Evolutionary conservation across 345 rosid genomes (phyloP), one percentile per base, ranked within the genome.

Genomic region (Brassica cretica): DNA sequence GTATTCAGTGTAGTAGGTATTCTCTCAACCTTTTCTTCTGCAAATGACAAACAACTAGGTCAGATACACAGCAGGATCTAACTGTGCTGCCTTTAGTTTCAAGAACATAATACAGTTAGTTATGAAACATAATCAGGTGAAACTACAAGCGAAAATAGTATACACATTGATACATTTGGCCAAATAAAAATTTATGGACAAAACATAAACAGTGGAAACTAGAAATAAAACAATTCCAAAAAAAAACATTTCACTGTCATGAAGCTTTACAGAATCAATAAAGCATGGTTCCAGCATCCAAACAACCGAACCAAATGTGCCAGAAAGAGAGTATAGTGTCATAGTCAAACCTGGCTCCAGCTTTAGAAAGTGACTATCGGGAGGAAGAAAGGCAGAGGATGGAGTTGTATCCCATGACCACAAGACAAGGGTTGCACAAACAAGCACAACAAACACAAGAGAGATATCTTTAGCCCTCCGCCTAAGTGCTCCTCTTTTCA

Each of bases 321-420:
- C 41, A 71, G 51, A 18, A 62, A 29, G 68, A 70, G 73, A 77
- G 70, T 68, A 70, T 2, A 24, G 21, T 25, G 60, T 46, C 18
- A 27, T 37, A 78, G 37, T 46, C 65, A 35, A 71, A 89, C 97
- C 94, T 84, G 85, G 59, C 68, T 83, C 78, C 37, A 87, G 80
- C 79, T 80, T 85, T 30, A 91, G 63, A 61, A 68, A 68, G 66
- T 70, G 82, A 66, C 80, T 76, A 75, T 77, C 84, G 1, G 87
- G 88, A 1, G 90, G 92, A 68, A 86, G 88, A 15, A 81, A 82
- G 44, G 90, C 76, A 9, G 87, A 44, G 19, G 82, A 29, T 11
- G 90, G 90, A 39, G 84, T 77, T 80, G 83, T 81, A 66, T 88
- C 86, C 91, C 90, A 91, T 71, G 90, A 71, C 86, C 91, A 88